phyloP scores from a whole-genome alignment of 768 basidiomycete species.

The Pholiota molesta region DNA sequence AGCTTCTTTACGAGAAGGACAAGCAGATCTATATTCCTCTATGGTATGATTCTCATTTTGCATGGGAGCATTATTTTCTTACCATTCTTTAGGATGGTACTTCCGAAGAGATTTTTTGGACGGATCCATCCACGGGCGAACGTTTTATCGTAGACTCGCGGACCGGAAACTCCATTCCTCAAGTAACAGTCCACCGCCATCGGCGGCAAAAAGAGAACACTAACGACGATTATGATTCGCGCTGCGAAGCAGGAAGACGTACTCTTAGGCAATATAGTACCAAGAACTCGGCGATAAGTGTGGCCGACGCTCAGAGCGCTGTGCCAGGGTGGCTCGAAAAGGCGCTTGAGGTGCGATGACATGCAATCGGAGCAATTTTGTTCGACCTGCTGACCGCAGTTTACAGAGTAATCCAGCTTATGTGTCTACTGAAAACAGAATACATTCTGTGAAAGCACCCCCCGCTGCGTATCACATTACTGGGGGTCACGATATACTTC shows the following conservation, averaged over 20 bases:
- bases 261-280: slow-evolving; percentile 28
- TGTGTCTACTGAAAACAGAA: slow-evolving; percentile 45
- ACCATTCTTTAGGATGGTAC: slow-evolving; percentile 25
- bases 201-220: not conserved
- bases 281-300: slow-evolving; percentile 19
- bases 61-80: slow-evolving; percentile 10
- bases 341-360: slow-evolving; percentile 54
- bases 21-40: slow-evolving; percentile 22
- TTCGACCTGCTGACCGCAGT: slow-evolving; percentile 17
- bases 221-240: slow-evolving; percentile 10
- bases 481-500: slow-evolving; percentile 8
- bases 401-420: slow-evolving; percentile 62
- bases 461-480: slow-evolving; percentile 17
- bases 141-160: slow-evolving; percentile 63
- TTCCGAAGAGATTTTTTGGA: slow-evolving; percentile 52
- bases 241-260: slow-evolving; percentile 22
- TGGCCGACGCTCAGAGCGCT: slow-evolving; percentile 16
- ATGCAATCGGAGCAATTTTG: slow-evolving; percentile 1
- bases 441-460: slow-evolving; percentile 37
- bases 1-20: slow-evolving; percentile 12
- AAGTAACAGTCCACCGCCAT: slow-evolving; percentile 17
- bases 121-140: slow-evolving; percentile 63
- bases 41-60: slow-evolving; percentile 22
- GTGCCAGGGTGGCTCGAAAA: slow-evolving; percentile 67
- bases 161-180: slow-evolving; percentile 67